These are phyloP conservation scores for Ogataea glucozyma DNA, from an alignment of 805 yeast species.

Conservation along the genomic window DNA sequence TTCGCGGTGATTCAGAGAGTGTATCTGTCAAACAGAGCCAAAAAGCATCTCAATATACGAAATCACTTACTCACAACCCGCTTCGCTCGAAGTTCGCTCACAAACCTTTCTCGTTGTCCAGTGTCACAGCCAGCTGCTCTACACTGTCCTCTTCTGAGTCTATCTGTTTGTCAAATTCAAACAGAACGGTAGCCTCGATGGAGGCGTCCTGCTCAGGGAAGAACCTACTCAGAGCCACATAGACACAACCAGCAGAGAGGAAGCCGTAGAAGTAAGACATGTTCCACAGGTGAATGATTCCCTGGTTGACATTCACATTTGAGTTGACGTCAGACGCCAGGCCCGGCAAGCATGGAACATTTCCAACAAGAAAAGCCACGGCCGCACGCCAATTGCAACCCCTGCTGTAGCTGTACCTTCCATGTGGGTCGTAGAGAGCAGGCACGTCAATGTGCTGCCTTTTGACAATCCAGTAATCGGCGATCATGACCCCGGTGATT, in stretches of 20 bases:
- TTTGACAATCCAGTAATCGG: slow-evolving; percentile 43
- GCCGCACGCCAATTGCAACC: slow-evolving; percentile 49
- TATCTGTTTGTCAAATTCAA: slow-evolving; percentile 6
- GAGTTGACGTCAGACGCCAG: slow-evolving; percentile 35
- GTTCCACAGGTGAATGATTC: slow-evolving; percentile 32
- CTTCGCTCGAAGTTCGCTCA: too few relatives aligned
- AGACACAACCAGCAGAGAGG: slow-evolving; percentile 30
- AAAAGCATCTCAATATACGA: too few relatives aligned
- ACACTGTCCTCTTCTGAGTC: slow-evolving; percentile 9
- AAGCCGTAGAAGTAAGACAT: slow-evolving; percentile 36
- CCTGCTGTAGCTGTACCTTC: slow-evolving; percentile 41
- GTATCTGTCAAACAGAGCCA: too few relatives aligned
- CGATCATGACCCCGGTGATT: slow-evolving; percentile 38
- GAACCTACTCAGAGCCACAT: slow-evolving; percentile 22
- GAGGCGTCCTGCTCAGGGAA: slow-evolving; percentile 19
- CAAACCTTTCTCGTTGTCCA: slow-evolving; percentile 8
- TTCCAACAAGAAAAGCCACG: slow-evolving; percentile 40
- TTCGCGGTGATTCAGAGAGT: too few relatives aligned
- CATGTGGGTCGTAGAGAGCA: slow-evolving; percentile 35
- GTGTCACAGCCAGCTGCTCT: slow-evolving; percentile 7
- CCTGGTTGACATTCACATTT: slow-evolving; percentile 22
- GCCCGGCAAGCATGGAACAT: slow-evolving; percentile 43
- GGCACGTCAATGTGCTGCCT: slow-evolving; percentile 37
- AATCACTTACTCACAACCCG: too few relatives aligned
- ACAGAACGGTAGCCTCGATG: slow-evolving; percentile 11